phyloP scores from a whole-genome alignment of 1,284 basidiomycete species.

The Takashimella koratensis region DNA sequence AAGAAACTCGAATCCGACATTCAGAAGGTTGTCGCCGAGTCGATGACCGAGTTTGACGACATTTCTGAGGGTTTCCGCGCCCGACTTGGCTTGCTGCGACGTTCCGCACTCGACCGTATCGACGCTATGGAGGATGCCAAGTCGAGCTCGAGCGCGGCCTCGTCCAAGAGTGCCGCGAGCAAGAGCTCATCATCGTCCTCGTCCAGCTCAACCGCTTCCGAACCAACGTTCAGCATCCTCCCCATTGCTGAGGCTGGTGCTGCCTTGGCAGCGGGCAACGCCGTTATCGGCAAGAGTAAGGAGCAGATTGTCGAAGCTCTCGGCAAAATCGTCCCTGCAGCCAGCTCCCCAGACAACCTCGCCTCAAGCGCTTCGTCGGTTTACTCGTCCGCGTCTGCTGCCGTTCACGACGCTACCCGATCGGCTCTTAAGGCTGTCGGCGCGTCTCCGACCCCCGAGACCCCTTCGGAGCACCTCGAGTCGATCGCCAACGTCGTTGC shows the following conservation, averaged over 20 bases:
- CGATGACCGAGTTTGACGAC: slow-evolving; percentile 36
- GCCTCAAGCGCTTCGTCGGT: not conserved
- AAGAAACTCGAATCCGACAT: slow-evolving; percentile 21
- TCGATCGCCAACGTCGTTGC: slow-evolving; percentile 16
- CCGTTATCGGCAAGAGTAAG: slow-evolving; percentile 40
- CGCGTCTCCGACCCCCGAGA: slow-evolving; percentile 10
- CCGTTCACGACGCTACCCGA: slow-evolving; percentile 19
- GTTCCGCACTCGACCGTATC: slow-evolving; percentile 33
- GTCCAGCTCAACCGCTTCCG: not conserved
- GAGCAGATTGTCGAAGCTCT: slow-evolving; percentile 39
- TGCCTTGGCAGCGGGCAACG: slow-evolving; percentile 9
- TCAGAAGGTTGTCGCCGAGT: slow-evolving; percentile 19
- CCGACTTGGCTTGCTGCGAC: slow-evolving; percentile 23
- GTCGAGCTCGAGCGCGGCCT: not conserved
- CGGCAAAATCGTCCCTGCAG: not conserved
- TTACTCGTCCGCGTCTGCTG: slow-evolving; percentile 9
- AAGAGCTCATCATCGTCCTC: not conserved
- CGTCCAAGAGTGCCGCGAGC: not conserved
- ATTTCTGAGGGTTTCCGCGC: slow-evolving; percentile 32
- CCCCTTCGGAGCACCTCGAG: slow-evolving; percentile 13
- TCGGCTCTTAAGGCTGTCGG: slow-evolving; percentile 14
- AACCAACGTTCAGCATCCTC: slow-evolving; percentile 19
- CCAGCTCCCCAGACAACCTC: slow-evolving; percentile 11
- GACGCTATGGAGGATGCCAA: slow-evolving; percentile 28
- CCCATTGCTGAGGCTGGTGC: slow-evolving; percentile 21